phyloP scores from a whole-genome alignment of 352 stramenopile genomes.

The Phytophthora idaei region DNA sequence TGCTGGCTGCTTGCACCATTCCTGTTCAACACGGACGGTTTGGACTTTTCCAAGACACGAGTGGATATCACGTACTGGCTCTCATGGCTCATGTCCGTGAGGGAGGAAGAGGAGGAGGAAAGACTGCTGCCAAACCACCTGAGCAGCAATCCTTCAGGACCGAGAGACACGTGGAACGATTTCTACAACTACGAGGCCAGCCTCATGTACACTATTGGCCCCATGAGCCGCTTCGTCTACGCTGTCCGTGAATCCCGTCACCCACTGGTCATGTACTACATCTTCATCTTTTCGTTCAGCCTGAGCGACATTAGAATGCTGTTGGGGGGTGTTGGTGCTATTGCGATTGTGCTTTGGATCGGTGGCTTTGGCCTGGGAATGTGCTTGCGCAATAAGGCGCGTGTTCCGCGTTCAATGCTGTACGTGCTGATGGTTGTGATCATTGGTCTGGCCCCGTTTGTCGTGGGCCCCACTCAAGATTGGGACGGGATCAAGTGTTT shows the following conservation, averaged over 20 bases:
- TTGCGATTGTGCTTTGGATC: conserved; percentile 71
- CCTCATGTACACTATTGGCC: conserved; percentile 66
- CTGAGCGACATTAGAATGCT: conserved; percentile 70
- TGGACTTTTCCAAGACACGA: conserved; percentile 87
- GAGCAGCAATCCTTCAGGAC: conserved; percentile 20
- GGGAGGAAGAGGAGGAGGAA: conserved; percentile 49
- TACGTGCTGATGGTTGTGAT: conserved; percentile 80
- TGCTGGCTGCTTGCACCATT: conserved; percentile 87
- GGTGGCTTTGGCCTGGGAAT: conserved; percentile 58
- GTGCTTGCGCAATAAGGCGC: conserved; percentile 67
- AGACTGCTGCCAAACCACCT: conserved; percentile 46
- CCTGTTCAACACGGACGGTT: conserved; percentile 88
- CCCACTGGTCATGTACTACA: conserved; percentile 84
- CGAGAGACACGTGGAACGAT: conserved; percentile 70
- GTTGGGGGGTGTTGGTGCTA: conserved; percentile 59
- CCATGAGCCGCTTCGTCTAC: conserved; percentile 71
- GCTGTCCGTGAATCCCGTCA: conserved; percentile 78
- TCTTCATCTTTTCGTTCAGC: conserved; percentile 78
- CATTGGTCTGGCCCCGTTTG: conserved; percentile 58
- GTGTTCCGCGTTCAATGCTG: conserved; percentile 55
- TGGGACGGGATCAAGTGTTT: conserved; percentile 77
- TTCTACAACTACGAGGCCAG: conserved; percentile 84
- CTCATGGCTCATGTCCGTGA: conserved; percentile 79
- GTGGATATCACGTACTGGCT: conserved; percentile 87
- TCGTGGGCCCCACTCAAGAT: conserved; percentile 61